phyloP scores from a whole-genome alignment of 768 basidiomycete genomes.

The Amanita molliuscula region DNA sequence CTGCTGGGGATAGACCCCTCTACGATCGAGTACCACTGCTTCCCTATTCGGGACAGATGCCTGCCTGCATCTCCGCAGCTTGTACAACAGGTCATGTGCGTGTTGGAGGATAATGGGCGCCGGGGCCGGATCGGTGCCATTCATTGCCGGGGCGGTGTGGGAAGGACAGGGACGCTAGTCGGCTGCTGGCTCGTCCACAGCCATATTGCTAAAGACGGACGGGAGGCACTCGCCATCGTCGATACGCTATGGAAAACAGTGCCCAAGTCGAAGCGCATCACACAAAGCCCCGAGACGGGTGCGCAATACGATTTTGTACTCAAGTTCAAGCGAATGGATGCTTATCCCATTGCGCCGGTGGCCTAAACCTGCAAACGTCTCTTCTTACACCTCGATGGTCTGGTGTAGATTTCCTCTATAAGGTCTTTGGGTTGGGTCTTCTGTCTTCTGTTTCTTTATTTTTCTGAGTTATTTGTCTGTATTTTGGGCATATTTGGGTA shows the following conservation, averaged over 20 bases:
- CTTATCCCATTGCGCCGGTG: background rate
- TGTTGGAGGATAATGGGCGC: slow-evolving; percentile 47
- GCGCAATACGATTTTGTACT: slow-evolving; percentile 69
- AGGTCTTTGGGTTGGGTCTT: background rate
- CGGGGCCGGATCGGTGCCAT: slow-evolving; percentile 58
- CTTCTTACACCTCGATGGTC: background rate
- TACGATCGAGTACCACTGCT: slow-evolving; percentile 65
- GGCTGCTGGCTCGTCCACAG: slow-evolving; percentile 75
- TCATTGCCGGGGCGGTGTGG: slow-evolving; percentile 74
- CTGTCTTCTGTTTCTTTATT: background rate
- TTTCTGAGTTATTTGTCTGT: background rate
- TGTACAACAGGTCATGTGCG: slow-evolving; percentile 48
- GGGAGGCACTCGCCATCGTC: slow-evolving; percentile 54
- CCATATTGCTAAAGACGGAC: slow-evolving; percentile 48
- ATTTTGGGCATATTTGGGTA: background rate
- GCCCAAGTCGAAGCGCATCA: slow-evolving; percentile 68
- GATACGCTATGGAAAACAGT: slow-evolving; percentile 65
- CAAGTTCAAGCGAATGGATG: slow-evolving; percentile 30
- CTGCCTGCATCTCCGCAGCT: slow-evolving; percentile 50
- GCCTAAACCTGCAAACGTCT: background rate
- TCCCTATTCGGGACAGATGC: slow-evolving; percentile 67
- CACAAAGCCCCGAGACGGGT: slow-evolving; percentile 72
- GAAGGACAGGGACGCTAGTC: slow-evolving; percentile 50
- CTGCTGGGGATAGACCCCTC: slow-evolving; percentile 43
- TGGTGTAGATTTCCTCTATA: background rate